phyloP scores from a whole-genome alignment of 768 basidiomycete genomes.

The Sarcodon sp. region DNA sequence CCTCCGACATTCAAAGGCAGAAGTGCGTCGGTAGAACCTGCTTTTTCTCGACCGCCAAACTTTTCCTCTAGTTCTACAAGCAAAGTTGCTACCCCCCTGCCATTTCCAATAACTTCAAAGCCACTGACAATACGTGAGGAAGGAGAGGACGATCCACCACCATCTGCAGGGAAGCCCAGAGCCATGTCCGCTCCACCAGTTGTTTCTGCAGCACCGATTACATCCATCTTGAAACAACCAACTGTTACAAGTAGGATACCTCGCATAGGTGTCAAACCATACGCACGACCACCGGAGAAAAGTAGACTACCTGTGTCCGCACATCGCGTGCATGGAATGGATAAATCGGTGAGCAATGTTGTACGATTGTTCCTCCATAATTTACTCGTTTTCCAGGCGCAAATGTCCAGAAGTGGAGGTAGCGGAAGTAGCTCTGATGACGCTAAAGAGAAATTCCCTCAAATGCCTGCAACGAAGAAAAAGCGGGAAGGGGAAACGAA shows the following conservation, averaged over 20 bases:
- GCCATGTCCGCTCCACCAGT: slow-evolving; percentile 1
- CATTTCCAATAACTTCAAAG: slow-evolving; percentile 4
- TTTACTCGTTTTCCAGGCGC: not conserved
- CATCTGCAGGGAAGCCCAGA: not conserved
- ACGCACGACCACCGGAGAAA: slow-evolving; percentile 10
- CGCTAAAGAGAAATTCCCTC: too few species aligned
- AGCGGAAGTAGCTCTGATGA: not conserved
- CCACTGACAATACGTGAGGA: slow-evolving; percentile 11
- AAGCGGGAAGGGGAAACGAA: too few species aligned
- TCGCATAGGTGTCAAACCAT: slow-evolving; percentile 19
- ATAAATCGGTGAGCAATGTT: not conserved
- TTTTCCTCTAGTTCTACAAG: not conserved
- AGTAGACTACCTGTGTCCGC: slow-evolving; percentile 4
- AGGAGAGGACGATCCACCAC: slow-evolving; percentile 5
- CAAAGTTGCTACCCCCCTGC: not conserved
- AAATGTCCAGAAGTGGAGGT: not conserved
- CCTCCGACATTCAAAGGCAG: slow-evolving; percentile 5
- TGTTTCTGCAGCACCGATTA: slow-evolving; percentile 3
- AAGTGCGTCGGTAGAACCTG: slow-evolving; percentile 7
- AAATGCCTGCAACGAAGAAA: too few species aligned
- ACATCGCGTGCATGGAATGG: not conserved
- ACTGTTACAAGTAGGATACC: slow-evolving; percentile 21
- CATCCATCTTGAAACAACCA: slow-evolving; percentile 14
- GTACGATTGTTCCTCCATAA: not conserved
- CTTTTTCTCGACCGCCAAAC: slow-evolving; percentile 5